Evolutionary conservation across 1,284 basidiomycete species (phyloP), one percentile per base, ranked within the genome.

Genomic region (Ganoderma lucidum): DNA sequence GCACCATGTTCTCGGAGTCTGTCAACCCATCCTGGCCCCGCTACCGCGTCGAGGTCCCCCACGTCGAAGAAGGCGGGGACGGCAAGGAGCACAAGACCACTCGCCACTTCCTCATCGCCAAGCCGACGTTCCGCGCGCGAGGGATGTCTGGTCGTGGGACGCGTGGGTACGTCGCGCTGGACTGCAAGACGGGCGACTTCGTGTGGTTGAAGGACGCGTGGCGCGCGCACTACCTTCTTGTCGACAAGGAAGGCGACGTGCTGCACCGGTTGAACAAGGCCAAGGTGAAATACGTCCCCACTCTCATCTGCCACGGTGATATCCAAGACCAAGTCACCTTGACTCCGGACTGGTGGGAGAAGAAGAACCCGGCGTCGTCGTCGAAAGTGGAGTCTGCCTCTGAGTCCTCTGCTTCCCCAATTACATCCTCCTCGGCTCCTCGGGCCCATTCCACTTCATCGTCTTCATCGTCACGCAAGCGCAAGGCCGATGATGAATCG

Each of bases 181-280:
- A 71, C 15, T 37, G n/a, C 23, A 28, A 62, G 10, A 59, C 58
- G 28, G 45, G 30, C 10, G 12, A 37, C 6, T 66, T 73, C 45
- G 68, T 70, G 3, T 71, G 60, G 62, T 48, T 73, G n/a, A 73
- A 73, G 55, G 70, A 73, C 58, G 48, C 62, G 1, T 73, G 72
- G 72, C 66, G 72, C 1, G 63, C 58, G 2, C n/a, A 66, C 41
- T 68, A 68, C 62, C 42, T 53, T 5, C 32, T 44, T 23, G 60
- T 71, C n/a, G 53, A 62, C 32, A 62, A 62, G 39, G 72, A 73
- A 23, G 72, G 70, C 15, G 53, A 66, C 23, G 32, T 63, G 0
- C 64, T 71, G 10, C 30, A 6, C 2, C 4, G 44, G n/a, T 53
- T 73, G 15, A 70, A 73, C 41, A 10, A 48, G 12, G 45, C 35